A percentile compares a stretch with the other conserved stretches of the same genome.
Evolutionary conservation across 371 early-diverging fungal genomes (phyloP).

Genomic region (Mucor circinelloides): DNA sequence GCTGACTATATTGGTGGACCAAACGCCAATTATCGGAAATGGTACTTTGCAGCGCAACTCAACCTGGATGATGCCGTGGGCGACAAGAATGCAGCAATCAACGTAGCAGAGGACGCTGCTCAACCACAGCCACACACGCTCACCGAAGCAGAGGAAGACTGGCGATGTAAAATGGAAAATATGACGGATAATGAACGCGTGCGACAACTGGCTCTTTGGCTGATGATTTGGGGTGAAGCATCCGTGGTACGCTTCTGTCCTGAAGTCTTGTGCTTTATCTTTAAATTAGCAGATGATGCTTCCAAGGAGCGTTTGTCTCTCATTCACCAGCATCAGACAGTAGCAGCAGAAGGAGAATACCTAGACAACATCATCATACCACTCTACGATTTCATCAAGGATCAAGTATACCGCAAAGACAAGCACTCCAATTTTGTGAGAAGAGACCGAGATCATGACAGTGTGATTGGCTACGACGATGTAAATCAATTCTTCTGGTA

Average conservation of each 20-base stretch:
- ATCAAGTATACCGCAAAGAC: constrained; percentile 74
- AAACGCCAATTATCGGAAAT: constrained; percentile 82
- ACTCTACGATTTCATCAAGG: constrained; percentile 74
- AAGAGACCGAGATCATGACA: constrained; percentile 78
- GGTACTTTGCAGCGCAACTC: constrained; percentile 82
- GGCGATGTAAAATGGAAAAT: constrained; percentile 70
- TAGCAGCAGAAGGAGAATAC: constrained; percentile 66
- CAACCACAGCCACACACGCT: constrained; percentile 9
- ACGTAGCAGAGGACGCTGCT: constrained; percentile 13
- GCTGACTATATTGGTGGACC: constrained; percentile 86
- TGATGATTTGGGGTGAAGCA: constrained; percentile 89
- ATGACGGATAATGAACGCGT: constrained; percentile 70
- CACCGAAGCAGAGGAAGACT: constrained; percentile 61
- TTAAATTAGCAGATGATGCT: constrained; percentile 72
- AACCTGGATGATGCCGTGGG: constrained; percentile 64
- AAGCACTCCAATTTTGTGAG: constrained; percentile 68
- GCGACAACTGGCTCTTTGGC: constrained; percentile 77
- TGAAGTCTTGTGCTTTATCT: constrained; percentile 83
- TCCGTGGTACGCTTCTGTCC: constrained; percentile 78
- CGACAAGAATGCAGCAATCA: constrained; percentile 30
- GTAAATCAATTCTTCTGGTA: constrained; percentile 88
- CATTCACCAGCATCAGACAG: not conserved
- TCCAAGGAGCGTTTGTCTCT: not conserved
- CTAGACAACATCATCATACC: constrained; percentile 71
- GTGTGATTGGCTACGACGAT: constrained; percentile 85